Percentiles rank a stretch among this genome's conserved stretches.
Evolutionary conservation across 768 basidiomycete species (phyloP).

Genomic region (Kwoniella bestiolae): DNA sequence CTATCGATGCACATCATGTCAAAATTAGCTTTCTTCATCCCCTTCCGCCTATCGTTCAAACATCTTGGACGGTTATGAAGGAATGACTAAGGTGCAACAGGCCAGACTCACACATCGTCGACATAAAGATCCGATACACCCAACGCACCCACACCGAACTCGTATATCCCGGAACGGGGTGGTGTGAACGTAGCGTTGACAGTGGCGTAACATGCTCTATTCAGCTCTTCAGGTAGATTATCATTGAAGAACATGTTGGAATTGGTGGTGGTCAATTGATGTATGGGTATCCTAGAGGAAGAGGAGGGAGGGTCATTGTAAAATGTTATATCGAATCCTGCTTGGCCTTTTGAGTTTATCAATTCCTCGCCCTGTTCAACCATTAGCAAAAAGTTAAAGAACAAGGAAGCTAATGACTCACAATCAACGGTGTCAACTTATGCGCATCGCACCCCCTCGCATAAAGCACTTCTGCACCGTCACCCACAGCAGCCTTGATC

Average conservation of each 20-base stretch:
- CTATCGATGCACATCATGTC: not conserved
- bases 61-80: too few species aligned
- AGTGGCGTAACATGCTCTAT: slow-evolving; percentile 60
- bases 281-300: not conserved
- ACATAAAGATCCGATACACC: slow-evolving; percentile 36
- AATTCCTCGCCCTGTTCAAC: slow-evolving; percentile 34
- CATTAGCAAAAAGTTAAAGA: too few species aligned
- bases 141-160: slow-evolving; percentile 25
- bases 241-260: slow-evolving; percentile 31
- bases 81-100: slow-evolving; percentile 10
- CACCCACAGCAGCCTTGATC: slow-evolving; percentile 61
- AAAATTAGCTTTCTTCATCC: too few species aligned
- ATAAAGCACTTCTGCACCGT: slow-evolving; percentile 59
- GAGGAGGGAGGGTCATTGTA: slow-evolving; percentile 63
- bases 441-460: slow-evolving; percentile 60
- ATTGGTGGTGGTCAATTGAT: not conserved
- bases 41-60: too few species aligned
- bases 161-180: slow-evolving; percentile 25
- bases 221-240: slow-evolving; percentile 28
- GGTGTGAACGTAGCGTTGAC: slow-evolving; percentile 61
- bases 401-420: slow-evolving; percentile 32
- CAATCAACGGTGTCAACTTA: slow-evolving; percentile 58
- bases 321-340: slow-evolving; percentile 66
- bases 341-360: slow-evolving; percentile 19
- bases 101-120: slow-evolving; percentile 35